These are phyloP conservation scores for Cryptococcus deneoformans DNA, from an alignment of 1,284 basidiomycete genomes.

Conservation along the genomic window DNA sequence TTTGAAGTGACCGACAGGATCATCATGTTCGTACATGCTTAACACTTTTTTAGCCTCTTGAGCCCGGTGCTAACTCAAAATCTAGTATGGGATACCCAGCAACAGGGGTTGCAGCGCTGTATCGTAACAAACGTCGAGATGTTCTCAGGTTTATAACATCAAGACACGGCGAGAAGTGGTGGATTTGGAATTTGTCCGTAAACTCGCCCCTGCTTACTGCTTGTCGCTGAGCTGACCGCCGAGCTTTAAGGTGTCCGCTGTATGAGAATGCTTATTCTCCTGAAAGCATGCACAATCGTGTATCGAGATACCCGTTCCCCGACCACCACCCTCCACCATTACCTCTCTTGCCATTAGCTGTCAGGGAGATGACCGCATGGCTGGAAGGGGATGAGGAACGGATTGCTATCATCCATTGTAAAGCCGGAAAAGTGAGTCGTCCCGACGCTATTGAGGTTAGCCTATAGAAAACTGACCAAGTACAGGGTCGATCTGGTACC, in stretches of 20 bases:
- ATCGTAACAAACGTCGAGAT: conserved; percentile 75
- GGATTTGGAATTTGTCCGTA: conserved; percentile 73
- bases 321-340: conserved; percentile 85
- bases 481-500: conserved; percentile 71
- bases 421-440: conserved; percentile 57
- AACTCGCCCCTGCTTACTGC: background rate
- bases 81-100: conserved; percentile 69
- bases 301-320: conserved; percentile 82
- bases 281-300: conserved; percentile 54
- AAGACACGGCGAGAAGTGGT: conserved; percentile 70
- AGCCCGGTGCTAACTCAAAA: no score
- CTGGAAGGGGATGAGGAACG: conserved; percentile 64
- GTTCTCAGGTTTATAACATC: conserved; percentile 73
- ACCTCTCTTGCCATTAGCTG: conserved; percentile 70
- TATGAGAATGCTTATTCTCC: conserved; percentile 53
- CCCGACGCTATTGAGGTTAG: background rate
- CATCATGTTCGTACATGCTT: conserved; percentile 56
- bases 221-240: background rate
- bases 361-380: conserved; percentile 76
- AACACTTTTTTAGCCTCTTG: no score
- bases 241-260: conserved; percentile 58
- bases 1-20: conserved; percentile 52
- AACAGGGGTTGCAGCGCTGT: conserved; percentile 70
- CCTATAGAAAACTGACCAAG: background rate
- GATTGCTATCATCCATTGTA: conserved; percentile 83